A percentile compares a stretch with the other conserved stretches of the same genome.
Evolutionary conservation across 495 filamentous ascomycete genomes (phyloP).

Genomic region (Aspergillus saccharolyticus): DNA sequence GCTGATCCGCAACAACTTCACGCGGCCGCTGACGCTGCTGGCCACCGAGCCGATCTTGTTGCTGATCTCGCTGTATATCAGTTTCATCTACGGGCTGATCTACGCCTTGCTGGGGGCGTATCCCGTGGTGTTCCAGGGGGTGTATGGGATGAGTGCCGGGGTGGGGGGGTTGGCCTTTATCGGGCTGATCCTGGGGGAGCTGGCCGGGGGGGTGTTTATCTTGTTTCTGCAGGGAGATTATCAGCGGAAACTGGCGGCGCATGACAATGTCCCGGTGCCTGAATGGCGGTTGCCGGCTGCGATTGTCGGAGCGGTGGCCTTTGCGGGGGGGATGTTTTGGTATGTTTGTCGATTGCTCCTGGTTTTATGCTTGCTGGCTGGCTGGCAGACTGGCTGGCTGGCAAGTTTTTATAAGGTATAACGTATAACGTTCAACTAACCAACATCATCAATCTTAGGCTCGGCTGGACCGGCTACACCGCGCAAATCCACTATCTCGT

Average conservation of each 20-base stretch:
- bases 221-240: conserved; percentile 28
- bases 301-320: conserved; percentile 45
- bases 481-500: conserved; percentile 33
- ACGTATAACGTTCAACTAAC: too few relatives aligned
- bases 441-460: too few relatives aligned
- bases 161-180: conserved; percentile 36
- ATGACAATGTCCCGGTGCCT: conserved; percentile 29
- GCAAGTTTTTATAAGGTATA: too few relatives aligned
- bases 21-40: conserved; percentile 40
- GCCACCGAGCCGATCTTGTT: conserved; percentile 44
- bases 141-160: conserved; percentile 34
- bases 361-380: neutral
- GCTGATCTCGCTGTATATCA: conserved; percentile 42
- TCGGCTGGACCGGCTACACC: conserved; percentile 38
- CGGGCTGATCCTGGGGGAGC: conserved; percentile 32
- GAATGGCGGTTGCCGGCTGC: conserved; percentile 43
- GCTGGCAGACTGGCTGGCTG: neutral
- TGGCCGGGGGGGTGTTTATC: conserved; percentile 26
- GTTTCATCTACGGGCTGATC: conserved; percentile 43
- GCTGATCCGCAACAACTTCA: conserved; percentile 39
- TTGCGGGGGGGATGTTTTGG: conserved; percentile 54
- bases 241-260: conserved; percentile 25
- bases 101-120: conserved; percentile 44
- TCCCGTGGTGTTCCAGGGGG: conserved; percentile 34
- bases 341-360: conserved; percentile 16